Conservation (phyloP, 2,329 filamentous ascomycete species). For the Cercospora sp. region DNA sequence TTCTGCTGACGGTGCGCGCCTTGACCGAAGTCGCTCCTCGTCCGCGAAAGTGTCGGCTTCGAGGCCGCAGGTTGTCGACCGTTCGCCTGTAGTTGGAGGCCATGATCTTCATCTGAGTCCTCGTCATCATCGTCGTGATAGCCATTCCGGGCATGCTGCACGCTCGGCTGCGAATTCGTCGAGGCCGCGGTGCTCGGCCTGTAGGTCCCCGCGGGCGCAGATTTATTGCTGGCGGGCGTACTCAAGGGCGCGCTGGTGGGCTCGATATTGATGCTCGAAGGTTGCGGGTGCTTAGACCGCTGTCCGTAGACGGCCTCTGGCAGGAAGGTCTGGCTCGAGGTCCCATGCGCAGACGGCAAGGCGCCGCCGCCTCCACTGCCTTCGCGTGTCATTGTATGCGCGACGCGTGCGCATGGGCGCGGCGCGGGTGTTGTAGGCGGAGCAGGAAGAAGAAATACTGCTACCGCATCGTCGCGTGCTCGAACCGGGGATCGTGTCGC, state of each 20-base stretch:
- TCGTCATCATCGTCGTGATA: conserved; percentile 33
- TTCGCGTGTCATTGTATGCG: conserved; percentile 15
- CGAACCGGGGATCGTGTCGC: not conserved
- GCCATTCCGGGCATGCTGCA: conserved; percentile 20
- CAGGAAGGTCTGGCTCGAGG: conserved; percentile 5
- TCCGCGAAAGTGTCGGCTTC: conserved; percentile 24
- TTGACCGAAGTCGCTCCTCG: conserved; percentile 26
- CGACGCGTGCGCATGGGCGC: conserved; percentile 15
- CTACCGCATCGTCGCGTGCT: conserved; percentile 5
- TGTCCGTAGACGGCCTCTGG: conserved; percentile 26
- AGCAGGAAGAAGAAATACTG: not conserved
- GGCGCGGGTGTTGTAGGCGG: not conserved
- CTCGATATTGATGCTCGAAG: conserved; percentile 27
- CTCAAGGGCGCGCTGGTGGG: conserved; percentile 25
- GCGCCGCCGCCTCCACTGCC: conserved; percentile 11
- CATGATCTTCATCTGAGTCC: conserved; percentile 35
- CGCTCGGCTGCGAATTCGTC: conserved; percentile 20
- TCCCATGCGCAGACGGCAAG: conserved; percentile 3
- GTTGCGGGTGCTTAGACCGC: conserved; percentile 35
- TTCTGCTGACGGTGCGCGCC: conserved; percentile 14
- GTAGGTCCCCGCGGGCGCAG: conserved; percentile 17
- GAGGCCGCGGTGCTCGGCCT: conserved; percentile 23
- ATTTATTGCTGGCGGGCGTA: conserved; percentile 20
- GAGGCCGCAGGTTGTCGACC: conserved; percentile 16
- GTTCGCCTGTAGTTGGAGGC: conserved; percentile 56